Evolutionary conservation across 192 early-diverging fungal genomes (phyloP), one percentile per base, ranked within the genome.

Genomic region (Gigaspora rosea): DNA sequence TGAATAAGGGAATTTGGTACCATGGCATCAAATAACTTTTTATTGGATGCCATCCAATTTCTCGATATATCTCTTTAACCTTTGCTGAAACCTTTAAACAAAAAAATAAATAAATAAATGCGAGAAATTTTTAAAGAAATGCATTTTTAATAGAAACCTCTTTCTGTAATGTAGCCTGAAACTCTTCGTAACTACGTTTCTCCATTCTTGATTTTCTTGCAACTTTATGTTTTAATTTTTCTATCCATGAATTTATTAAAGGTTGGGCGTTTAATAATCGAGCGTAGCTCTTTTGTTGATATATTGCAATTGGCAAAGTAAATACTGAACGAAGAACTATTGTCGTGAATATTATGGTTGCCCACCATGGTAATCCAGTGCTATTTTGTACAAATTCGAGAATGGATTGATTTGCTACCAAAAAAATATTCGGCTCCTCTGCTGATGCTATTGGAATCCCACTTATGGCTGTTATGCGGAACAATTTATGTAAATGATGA

Each of bases 1-100:
- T 62, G 69, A 94, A 95, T 0, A 95, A 78, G 0, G 94, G 94
- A n/a, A 95, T 88, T 70, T 95, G 94, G 0, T 89, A 84, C 81
- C 85, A 91, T 11, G 92, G 94, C 12, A 93, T 72, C 32, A 91
- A 18, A 51, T 92, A 87, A 8, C 86, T 85, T 61, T 89, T 86
- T 16, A 86, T 78, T 0, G 92, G 91, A 20, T 78, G 78, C 75
- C 90, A 93, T 58, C 85, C 73, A 79, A 92, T 79, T n/a, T 79
- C 64, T 9, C 80, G 77, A 71, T 92, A 92, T 11, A 95, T 81
- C 16, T 86, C 73, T 18, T 85, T 85, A 56, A 86, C 81, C 63
- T 87, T 88, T 46, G 78, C 69, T 0, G 84, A 78, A 75, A 86
- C 86, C 85, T 88, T 58, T 16, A 35, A 6, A 57, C 59, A 35